Evolutionary conservation across 2,329 filamentous ascomycete genomes (phyloP), one percentile per base, ranked within the genome.

Genomic region (Aspergillus ochraceoroseus): DNA sequence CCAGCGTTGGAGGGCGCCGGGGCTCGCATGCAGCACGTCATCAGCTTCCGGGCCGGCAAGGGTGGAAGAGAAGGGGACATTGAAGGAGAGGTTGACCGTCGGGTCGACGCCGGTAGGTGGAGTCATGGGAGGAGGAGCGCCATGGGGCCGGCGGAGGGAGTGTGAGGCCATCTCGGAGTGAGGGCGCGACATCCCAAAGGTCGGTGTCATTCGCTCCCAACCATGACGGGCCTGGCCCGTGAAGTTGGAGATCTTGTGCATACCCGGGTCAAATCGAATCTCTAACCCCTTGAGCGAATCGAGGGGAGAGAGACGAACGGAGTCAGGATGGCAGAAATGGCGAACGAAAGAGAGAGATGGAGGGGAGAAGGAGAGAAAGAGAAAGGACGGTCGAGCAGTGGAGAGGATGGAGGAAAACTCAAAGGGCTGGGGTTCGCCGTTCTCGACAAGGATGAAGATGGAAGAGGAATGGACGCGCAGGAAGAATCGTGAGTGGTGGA

Each of bases 1-100:
- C 92, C 92, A 98, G 63, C 87, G 82, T 52, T 90, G 78, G 51
- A 94, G 82, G 46, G 90, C 89, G 54, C 87, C 85, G 43, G 82
- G 80, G 49, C 86, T 95, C 49, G 90, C 88, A 69, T 95, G 90
- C 46, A 96, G 78, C 57, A 98, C 87, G 66, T 96, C 89, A 66
- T 95, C 88, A 53, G 85, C 85, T 59, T 96, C 88, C 49, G 92
- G 92, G 22, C 92, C 92, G 48, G 86, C 79, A 47, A 98, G 80
- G 58, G 90, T 90, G 50, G 87, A 94, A 54, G 88, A 83, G 69
- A 96, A 95, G 46, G 92, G 92, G 33, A 98, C 85, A 63, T 95
- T 96, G 80, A 98, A 96, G 51, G 87, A 90, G 64, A 95, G 83
- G 67, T 94, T 87, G 66, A 96, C 86, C 52, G 80, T 81, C 37